Conservation (phyloP, 148 eudicot species). For the Chenopodium suecicum region DNA sequence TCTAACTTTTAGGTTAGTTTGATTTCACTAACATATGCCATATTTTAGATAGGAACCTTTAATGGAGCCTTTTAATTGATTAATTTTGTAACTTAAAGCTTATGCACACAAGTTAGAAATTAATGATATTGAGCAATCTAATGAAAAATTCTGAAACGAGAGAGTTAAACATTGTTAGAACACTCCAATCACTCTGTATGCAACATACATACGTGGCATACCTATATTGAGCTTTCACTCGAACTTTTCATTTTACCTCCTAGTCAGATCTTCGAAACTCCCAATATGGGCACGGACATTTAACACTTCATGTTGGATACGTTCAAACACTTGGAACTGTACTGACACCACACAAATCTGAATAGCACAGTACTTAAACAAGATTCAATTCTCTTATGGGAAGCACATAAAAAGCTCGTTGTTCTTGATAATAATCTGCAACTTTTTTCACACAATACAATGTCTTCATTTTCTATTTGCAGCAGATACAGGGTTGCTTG, state of each 20-base stretch:
- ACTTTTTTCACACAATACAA: not conserved
- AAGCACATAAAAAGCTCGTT: not conserved
- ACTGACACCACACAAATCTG: not conserved
- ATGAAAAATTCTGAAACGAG: too few relatives aligned
- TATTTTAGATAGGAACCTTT: too few relatives aligned
- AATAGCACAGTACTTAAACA: not conserved
- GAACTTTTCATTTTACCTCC: too few relatives aligned
- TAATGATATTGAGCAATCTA: not conserved
- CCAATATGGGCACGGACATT: too few relatives aligned
- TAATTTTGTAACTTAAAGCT: too few relatives aligned
- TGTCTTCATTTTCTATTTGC: not conserved
- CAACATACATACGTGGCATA: not conserved
- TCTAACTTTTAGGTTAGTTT: not conserved
- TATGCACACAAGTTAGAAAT: not conserved
- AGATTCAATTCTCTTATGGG: not conserved
- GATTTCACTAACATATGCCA: too few relatives aligned
- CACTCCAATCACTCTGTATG: too few relatives aligned
- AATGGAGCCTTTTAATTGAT: not conserved
- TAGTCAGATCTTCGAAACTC: too few relatives aligned
- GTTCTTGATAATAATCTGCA: constrained; percentile 4
- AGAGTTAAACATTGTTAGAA: too few relatives aligned
- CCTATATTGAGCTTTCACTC: too few relatives aligned
- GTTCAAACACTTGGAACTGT: not conserved
- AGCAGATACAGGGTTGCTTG: constrained; percentile 1
- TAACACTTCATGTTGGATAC: too few relatives aligned